Evolutionary conservation across 805 yeast species (phyloP).

Genomic region (Metschnikowia continentalis): DNA sequence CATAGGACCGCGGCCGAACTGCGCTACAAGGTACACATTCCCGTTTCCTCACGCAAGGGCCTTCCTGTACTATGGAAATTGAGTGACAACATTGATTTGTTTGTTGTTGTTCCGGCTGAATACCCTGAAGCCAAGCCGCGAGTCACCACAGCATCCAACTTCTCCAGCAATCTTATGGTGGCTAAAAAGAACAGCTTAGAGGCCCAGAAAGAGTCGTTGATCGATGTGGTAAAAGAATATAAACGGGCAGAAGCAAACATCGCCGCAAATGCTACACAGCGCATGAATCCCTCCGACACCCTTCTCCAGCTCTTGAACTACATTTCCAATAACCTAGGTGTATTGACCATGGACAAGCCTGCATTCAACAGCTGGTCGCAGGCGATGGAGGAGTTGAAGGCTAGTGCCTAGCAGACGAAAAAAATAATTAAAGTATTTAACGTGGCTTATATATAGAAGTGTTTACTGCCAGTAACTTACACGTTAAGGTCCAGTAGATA

Average conservation of each 20-base stretch:
- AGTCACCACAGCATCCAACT: slow-evolving; percentile 27
- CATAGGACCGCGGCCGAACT: slow-evolving; percentile 22
- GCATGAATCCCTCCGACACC: slow-evolving; percentile 12
- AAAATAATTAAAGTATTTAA: too few species aligned
- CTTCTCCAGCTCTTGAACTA: slow-evolving; percentile 30
- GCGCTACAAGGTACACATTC: slow-evolving; percentile 31
- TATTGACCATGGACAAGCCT: not conserved
- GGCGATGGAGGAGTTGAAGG: not conserved
- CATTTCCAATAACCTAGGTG: slow-evolving; percentile 24
- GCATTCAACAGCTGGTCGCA: not conserved
- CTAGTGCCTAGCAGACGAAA: not conserved
- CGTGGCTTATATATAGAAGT: too few species aligned
- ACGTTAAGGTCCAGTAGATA: too few species aligned
- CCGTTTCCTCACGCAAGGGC: slow-evolving; percentile 17
- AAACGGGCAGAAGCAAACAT: slow-evolving; percentile 28
- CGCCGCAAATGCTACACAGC: slow-evolving; percentile 18
- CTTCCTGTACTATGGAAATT: slow-evolving; percentile 30
- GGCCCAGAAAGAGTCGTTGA: slow-evolving; percentile 12
- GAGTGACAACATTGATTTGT: slow-evolving; percentile 25
- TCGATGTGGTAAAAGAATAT: slow-evolving; percentile 22
- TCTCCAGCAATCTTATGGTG: slow-evolving; percentile 27
- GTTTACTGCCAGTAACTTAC: too few species aligned
- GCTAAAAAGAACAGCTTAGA: slow-evolving; percentile 18
- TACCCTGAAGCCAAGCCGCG: slow-evolving; percentile 27
- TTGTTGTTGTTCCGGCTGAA: slow-evolving; percentile 29